These are phyloP conservation scores for Prinsepia uniflora DNA, from an alignment of 306 rosid species.

Conservation along the genomic window DNA sequence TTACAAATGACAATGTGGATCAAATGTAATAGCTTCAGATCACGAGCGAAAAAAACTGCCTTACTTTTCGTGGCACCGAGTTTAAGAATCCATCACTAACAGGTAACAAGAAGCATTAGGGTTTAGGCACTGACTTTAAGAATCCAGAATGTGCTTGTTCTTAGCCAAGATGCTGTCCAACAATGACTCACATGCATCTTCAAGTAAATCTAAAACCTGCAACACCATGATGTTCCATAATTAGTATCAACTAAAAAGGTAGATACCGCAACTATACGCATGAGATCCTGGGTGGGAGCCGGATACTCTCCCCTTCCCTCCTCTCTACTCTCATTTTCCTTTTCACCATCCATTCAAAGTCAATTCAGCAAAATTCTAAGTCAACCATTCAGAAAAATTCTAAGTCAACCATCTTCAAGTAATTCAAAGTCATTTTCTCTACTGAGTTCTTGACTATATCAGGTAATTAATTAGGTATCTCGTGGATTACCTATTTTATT, in stretches of 20 bases:
- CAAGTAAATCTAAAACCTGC: conserved; percentile 92
- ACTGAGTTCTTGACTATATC: background rate
- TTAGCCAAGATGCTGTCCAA: conserved; percentile 66
- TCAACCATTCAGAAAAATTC: background rate
- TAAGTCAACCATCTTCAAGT: background rate
- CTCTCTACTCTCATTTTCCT: background rate
- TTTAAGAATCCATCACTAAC: no score
- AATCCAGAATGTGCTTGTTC: conserved; percentile 46
- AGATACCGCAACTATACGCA: background rate
- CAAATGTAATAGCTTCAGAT: background rate
- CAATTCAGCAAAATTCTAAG: background rate
- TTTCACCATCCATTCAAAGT: background rate
- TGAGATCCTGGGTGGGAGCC: background rate
- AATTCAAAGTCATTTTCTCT: background rate
- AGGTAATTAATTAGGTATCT: no score
- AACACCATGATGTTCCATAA: conserved; percentile 14
- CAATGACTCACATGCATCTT: conserved; percentile 87
- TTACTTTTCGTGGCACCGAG: background rate
- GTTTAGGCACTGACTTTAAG: conserved; percentile 18
- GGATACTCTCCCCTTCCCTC: background rate
- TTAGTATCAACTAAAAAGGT: conserved; percentile 5
- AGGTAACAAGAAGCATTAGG: background rate
- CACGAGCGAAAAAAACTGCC: background rate
- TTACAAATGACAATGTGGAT: conserved; percentile 13
- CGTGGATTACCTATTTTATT: background rate